Evolutionary conservation across 148 eudicot species (phyloP).

Genomic region (Agrostemma githago): DNA sequence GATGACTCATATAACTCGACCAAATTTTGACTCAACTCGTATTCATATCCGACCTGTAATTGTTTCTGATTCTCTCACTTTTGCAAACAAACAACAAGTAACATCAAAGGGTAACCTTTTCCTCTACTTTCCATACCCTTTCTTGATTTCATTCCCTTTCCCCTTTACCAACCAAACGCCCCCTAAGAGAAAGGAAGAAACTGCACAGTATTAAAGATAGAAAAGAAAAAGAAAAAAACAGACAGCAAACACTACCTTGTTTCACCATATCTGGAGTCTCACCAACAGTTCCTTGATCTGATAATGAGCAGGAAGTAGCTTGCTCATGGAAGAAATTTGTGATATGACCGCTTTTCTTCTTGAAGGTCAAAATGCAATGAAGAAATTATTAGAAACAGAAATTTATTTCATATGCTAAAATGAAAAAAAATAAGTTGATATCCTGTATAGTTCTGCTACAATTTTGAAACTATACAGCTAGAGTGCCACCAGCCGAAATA

Average conservation of each 20-base stretch:
- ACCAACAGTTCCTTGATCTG: constrained; percentile 27
- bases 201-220: neutral
- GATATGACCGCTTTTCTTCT: constrained; percentile 49
- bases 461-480: neutral
- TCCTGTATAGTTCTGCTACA: neutral
- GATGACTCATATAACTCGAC: no score
- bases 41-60: no score
- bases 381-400: neutral
- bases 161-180: no score
- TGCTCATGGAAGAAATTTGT: constrained; percentile 43
- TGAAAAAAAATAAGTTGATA: neutral
- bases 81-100: no score
- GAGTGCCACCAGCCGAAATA: neutral
- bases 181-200: neutral
- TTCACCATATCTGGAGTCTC: constrained; percentile 22
- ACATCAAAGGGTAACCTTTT: no score
- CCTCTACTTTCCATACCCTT: no score
- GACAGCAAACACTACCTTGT: constrained; percentile 12
- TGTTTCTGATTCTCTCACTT: no score
- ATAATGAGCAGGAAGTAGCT: constrained; percentile 32
- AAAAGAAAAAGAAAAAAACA: neutral
- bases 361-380: neutral
- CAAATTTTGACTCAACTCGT: no score
- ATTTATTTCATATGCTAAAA: neutral
- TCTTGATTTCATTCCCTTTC: no score